Percentiles rank a stretch among this genome's conserved stretches.
phyloP scores from a whole-genome alignment of 148 eudicot species.

The Chenopodium album region DNA sequence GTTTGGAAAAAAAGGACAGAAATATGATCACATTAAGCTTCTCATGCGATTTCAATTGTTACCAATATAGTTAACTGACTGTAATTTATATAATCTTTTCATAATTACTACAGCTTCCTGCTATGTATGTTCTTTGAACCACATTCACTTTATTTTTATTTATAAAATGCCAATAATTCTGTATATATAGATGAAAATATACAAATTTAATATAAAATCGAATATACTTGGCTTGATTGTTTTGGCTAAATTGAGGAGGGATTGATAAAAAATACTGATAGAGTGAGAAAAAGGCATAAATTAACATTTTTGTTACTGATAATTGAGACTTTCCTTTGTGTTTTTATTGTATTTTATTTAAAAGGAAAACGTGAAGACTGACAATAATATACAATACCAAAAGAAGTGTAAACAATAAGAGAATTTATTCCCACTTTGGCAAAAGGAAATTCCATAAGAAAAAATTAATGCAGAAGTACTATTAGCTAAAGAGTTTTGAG shows the following conservation, averaged over 20 bases:
- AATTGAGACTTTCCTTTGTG: not conserved
- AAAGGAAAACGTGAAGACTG: not conserved
- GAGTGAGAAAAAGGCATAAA: not conserved
- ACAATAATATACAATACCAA: not conserved
- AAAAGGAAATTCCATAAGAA: slow-evolving; percentile 17
- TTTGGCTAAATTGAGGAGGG: not conserved
- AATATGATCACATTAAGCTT: slow-evolving; percentile 47
- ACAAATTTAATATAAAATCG: not conserved
- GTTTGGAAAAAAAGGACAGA: slow-evolving; percentile 38
- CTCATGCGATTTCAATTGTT: slow-evolving; percentile 42
- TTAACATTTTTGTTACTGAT: not conserved
- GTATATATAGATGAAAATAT: not conserved
- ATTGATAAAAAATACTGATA: not conserved
- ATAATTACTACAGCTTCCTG: not conserved
- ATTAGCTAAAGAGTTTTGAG: not conserved
- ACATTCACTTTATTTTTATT: not conserved
- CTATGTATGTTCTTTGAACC: not conserved
- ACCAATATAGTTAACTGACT: not conserved
- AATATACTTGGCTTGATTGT: slow-evolving; percentile 2
- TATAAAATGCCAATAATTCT: not conserved
- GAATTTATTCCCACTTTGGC: slow-evolving; percentile 28
- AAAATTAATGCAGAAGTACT: not conserved
- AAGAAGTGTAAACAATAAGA: slow-evolving; percentile 6
- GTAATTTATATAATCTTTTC: not conserved
- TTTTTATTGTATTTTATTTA: not conserved